Evolutionary conservation across 2,329 filamentous ascomycete genomes (phyloP), one percentile per base, ranked within the genome.

Genomic region (Alternaria viburni): DNA sequence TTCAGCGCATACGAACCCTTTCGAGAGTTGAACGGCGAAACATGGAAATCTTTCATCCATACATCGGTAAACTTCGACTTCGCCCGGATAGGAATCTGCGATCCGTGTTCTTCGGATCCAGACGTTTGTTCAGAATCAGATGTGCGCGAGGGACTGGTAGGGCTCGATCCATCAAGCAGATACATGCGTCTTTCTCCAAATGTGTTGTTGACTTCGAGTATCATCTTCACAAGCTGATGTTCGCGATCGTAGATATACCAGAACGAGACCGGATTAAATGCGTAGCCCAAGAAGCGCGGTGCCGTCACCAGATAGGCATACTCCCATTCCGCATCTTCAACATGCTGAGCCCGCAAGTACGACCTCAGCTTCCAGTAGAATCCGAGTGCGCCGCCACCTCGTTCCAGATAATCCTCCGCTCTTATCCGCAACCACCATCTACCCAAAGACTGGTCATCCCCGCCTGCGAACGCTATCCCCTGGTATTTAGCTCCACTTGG

Each of bases 201-300:
- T 0, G 90, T 92, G 70, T 93, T 93, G 78, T 92, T 92, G 49
- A 93, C 89, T 75, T 94, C 91, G 1, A 92, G 74, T 1, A 94
- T 83, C 79, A 93, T 88, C 59, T 88, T 88, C 23, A 83, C 85
- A 13, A 93, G 82, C 6, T 84, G 78, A 61, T 85, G 85, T 9
- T 86, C 78, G 0, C 79, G 68, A 12, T 88, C 86, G 74, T 94
- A 93, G 3, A 94, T 84, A 68, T 93, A 93, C 90, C 91, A 94
- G 71, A 93, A 91, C 0, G 90, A 93, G 3, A 91, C 89, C 0
- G 90, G 90, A 69, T 93, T 93, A 79, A 92, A 93, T 21, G 87
- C 86, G 73, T 91, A 91, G 4, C 89, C 89, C 6, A 92, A 76
- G 64, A 93, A 90, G 28, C 85, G 85, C 6, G 91, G 87, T 4